Percentiles rank a stretch among this genome's conserved stretches.
These are phyloP conservation scores for Claviceps pazoutovae DNA, from an alignment of 2,329 filamentous ascomycete species.

Conservation along the genomic window DNA sequence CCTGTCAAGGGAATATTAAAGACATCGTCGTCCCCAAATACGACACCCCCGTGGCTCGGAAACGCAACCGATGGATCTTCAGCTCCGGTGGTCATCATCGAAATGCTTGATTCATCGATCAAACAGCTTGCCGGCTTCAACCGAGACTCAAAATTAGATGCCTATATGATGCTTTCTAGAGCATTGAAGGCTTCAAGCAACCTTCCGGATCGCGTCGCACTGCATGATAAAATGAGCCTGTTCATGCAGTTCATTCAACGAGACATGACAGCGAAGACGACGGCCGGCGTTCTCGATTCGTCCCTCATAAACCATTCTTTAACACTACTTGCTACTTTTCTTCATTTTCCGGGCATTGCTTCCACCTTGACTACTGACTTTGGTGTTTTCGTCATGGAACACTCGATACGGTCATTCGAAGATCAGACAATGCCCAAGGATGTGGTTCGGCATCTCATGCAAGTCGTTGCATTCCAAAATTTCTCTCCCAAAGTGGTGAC, in stretches of 20 bases:
- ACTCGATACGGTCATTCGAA: conserved; percentile 60
- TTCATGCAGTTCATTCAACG: conserved; percentile 73
- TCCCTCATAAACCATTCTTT: conserved; percentile 66
- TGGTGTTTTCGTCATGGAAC: conserved; percentile 64
- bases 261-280: conserved; percentile 54
- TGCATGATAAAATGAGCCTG: conserved; percentile 62
- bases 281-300: conserved; percentile 44
- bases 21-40: conserved; percentile 37
- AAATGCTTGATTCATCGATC: conserved; percentile 74
- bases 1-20: conserved; percentile 67
- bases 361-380: conserved; percentile 65
- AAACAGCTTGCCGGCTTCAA: conserved; percentile 68
- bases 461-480: conserved; percentile 65
- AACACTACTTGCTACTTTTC: conserved; percentile 61
- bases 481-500: conserved; percentile 67
- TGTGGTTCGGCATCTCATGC: conserved; percentile 64
- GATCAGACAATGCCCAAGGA: conserved; percentile 59
- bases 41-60: conserved; percentile 26
- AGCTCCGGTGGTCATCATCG: conserved; percentile 44
- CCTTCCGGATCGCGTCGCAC: conserved; percentile 57
- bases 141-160: conserved; percentile 62
- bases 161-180: conserved; percentile 67
- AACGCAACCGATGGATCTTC: conserved; percentile 26
- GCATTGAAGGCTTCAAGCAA: conserved; percentile 72
- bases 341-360: conserved; percentile 59